Evolutionary conservation across 768 basidiomycete genomes (phyloP).

Genomic region (Butyriboletus loyo): DNA sequence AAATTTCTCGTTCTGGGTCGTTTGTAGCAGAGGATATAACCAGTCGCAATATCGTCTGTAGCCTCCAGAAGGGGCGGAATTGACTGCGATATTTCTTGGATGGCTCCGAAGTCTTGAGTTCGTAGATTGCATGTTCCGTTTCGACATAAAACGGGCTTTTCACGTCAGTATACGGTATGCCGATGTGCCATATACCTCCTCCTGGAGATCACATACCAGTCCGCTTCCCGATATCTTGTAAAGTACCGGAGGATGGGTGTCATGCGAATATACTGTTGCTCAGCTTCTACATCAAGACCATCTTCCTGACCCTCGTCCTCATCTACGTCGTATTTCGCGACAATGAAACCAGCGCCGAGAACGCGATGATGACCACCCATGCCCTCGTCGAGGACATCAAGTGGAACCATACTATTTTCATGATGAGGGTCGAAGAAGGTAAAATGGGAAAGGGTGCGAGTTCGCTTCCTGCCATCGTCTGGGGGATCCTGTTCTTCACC

Average conservation of each 20-base stretch:
- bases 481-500: slow-evolving; percentile 42
- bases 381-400: slow-evolving; percentile 48
- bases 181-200: neutral
- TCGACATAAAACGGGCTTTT: slow-evolving; percentile 63
- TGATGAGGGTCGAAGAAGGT: slow-evolving; percentile 55
- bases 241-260: slow-evolving; percentile 45
- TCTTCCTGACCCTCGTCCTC: slow-evolving; percentile 67
- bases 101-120: slow-evolving; percentile 41
- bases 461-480: slow-evolving; percentile 44
- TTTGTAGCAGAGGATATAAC: slow-evolving; percentile 33
- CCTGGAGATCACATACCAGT: slow-evolving; percentile 44
- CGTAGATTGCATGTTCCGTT: slow-evolving; percentile 63
- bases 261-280: slow-evolving; percentile 43
- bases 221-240: slow-evolving; percentile 47
- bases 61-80: slow-evolving; percentile 49
- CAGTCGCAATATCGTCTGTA: slow-evolving; percentile 50
- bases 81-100: slow-evolving; percentile 39
- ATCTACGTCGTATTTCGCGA: slow-evolving; percentile 46
- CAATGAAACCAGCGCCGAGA: slow-evolving; percentile 55
- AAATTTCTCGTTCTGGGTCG: slow-evolving; percentile 29
- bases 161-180: neutral
- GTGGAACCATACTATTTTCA: slow-evolving; percentile 44
- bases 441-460: slow-evolving; percentile 58
- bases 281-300: slow-evolving; percentile 33
- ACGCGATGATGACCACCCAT: slow-evolving; percentile 38